Base-by-base conservation (phyloP, 2,329 filamentous ascomycete species). In the Diaporthe capsici region DNA sequence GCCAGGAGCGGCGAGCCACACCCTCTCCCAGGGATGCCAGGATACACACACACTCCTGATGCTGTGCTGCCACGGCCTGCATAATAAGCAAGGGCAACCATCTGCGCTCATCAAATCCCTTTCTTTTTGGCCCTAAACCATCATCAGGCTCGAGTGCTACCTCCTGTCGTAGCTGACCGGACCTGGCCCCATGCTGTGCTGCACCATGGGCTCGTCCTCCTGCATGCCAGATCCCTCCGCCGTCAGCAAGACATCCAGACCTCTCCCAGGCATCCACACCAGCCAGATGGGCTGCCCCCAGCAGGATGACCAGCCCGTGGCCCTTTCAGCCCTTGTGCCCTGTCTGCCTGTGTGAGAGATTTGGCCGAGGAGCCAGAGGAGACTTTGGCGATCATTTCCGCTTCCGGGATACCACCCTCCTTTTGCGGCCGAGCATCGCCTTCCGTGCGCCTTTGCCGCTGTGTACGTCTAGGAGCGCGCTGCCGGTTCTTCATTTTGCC, bases 1-100 rank as follows among this genome's bases (percentile, higher is more conserved):
- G 65, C 65, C 49, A 42, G 65, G 63, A 68, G 63, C 63, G 63
- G 47, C 63, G 63, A 28, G 63, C 63, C 65, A 70, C 47, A 53
- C 63, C 44, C n/a, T 28, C 7, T 55, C 34, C 63, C 28, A 53
- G 31, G 31, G 47, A 39, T 55, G 49, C 49, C 28, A 25, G 42
- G 61, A 49, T 65, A 17, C 61, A 47, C 20, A 47, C 20, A 42
- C 20, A 42, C 61, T 65, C 61, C 61, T 49, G 42, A 70, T 6
- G 47, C 65, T 70, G 65, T 55, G 49, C 65, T 70, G 65, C 65
- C 49, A 31, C 6, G 34, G 65, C 49, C 65, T 70, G 70, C 57
- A 72, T 37, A 72, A 53, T 73, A 73, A 73, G 71, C 58, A 73
- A 73, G 71, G 71, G 58, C 65, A 70, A 55, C 42, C 65, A 42